Evolutionary conservation across 2,329 filamentous ascomycete species (phyloP), one percentile per base, ranked within the genome.

Genomic region (Diaporthe ampelina): DNA sequence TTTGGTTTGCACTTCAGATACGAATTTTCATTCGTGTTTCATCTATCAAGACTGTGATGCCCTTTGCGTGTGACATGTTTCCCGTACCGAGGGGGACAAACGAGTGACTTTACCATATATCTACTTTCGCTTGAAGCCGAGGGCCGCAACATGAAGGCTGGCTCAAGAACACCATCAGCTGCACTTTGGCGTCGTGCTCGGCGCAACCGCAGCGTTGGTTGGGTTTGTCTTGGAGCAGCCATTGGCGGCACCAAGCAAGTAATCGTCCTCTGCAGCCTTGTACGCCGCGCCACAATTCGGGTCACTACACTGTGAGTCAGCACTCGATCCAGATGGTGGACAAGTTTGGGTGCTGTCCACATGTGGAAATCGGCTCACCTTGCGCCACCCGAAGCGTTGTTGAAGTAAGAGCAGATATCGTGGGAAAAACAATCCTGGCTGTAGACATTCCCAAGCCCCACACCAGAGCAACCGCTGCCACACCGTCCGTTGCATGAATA

Each of bases 361-460:
- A 10, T 7, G 75, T 50, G 9, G 19, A 70, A n/a, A 4, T 26
- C 7, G 7, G 70, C 79, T 75, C 78, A 86, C 86, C 82, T 85
- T 0, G 85, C 80, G 3, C 86, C 86, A 10, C 85, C 85, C n/a
- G 80, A 84, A 1, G 86, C 85, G 68, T 84, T 84, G 40, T 88
- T 84, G 74, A 88, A 88, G 76, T 85, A 88, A 5, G 85, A 87
- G 78, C 87, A 88, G 17, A 88, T 84, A 65, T 88, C 87, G 71
- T 88, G 87, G 0, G 83, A 85, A 76, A 86, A 88, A 77, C 87
- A 88, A 67, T 88, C 85, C 75, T 87, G 86, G 0, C 86, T 88
- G 73, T 88, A 88, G 5, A 80, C 85, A 45, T 87, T 86, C 3
- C 86, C 86, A 10, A 88, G 1, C 1, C 85, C 81, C 6, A 79